Evolutionary conservation across 2,329 filamentous ascomycete genomes (phyloP).

Genomic region (Fusarium sp.): DNA sequence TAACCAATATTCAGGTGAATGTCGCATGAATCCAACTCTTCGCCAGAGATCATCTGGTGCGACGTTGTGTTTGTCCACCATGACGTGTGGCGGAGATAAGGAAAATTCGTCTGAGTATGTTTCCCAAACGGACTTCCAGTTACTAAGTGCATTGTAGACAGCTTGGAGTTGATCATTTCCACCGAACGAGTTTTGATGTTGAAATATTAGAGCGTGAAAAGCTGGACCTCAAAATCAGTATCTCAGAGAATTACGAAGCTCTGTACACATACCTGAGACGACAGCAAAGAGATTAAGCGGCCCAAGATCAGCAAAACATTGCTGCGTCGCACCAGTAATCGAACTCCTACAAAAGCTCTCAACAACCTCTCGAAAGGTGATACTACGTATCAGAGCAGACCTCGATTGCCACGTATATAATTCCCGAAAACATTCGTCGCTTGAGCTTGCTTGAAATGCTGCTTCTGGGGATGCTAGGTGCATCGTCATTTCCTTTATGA

Average conservation of each 20-base stretch:
- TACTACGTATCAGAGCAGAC: rapidly evolving
- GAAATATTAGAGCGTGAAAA: background rate
- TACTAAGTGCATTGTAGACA: background rate
- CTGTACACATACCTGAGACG: background rate
- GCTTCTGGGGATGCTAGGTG: background rate
- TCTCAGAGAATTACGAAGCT: rapidly evolving
- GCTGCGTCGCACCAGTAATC: background rate
- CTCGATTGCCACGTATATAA: background rate
- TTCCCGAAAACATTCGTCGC: background rate
- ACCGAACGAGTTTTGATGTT: background rate
- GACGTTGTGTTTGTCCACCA: background rate
- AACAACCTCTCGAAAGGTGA: background rate
- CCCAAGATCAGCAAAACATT: background rate
- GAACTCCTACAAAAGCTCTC: background rate
- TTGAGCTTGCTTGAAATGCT: background rate
- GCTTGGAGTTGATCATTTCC: background rate
- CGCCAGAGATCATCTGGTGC: background rate
- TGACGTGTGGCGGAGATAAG: background rate
- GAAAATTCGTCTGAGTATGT: background rate
- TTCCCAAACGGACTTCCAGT: constrained; percentile 6
- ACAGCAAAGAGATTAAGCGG: background rate
- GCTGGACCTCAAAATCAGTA: background rate
- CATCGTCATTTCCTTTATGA: constrained; percentile 2
- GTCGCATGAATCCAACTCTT: background rate
- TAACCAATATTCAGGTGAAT: constrained; percentile 5